Evolutionary conservation across 257 asterid genomes (phyloP), one percentile per base, ranked within the genome.

Genomic region (Ilex asprella): DNA sequence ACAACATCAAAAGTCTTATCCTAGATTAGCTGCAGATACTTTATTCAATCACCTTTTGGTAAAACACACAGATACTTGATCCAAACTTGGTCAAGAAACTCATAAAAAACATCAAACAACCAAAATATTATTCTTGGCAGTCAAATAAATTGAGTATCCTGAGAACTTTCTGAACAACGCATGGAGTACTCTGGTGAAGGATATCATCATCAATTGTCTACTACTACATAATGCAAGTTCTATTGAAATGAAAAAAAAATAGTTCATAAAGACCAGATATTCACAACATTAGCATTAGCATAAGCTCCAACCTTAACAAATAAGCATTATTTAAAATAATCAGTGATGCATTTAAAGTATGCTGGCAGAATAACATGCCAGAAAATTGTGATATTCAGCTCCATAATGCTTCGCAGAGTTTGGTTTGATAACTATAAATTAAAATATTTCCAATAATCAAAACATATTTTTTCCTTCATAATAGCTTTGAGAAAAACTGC

Each of bases 401-500:
- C 54, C 16, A 12, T 49, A 12, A 15, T 49, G 54, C 16, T 6
- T 2, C 14, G 13, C 54, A 6, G 10, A 49, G 14, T 49, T 49
- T 49, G 16, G 5, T n/a, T 49, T n/a, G 16, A 31, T 55, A 57
- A 44, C 12, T 53, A 11, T 29, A 63, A 56, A 12, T 16, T 57
- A 39, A 32, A 56, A 67, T n/a, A 70, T 53, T 49, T 60, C 60
- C 21, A 66, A 62, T 29, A 32, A 66, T 16, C 15, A 5, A 32
- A 63, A 46, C 3, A 14, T 46, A 65, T 31, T 50, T 58, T 66
- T 68, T 88, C 98, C 98, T 91, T 91, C 16, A 88, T 96, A 67
- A 91, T 96, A 56, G 96, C 95, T 67, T 79, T 86, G 47, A 91
- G 89, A 75, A 81, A 84, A 70, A 84, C 71, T 21, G 94, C 84